phyloP scores from a whole-genome alignment of 805 yeast genomes.

The Suhomyces emberorum region DNA sequence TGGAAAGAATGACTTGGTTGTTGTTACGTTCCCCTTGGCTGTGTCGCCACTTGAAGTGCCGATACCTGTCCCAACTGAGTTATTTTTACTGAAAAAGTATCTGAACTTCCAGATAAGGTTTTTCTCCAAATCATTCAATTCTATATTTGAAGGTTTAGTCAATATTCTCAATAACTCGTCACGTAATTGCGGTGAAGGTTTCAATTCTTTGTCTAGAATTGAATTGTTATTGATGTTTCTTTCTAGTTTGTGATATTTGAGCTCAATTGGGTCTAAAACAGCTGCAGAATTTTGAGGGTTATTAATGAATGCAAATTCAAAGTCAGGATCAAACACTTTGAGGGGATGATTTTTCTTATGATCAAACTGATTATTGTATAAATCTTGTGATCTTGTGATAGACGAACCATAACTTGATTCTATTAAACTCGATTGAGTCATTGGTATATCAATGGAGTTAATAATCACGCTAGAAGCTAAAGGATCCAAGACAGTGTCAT shows the following conservation, averaged over 20 bases:
- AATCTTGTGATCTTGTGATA: neutral
- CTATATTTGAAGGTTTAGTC: slow-evolving; percentile 78
- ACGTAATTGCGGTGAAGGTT: slow-evolving; percentile 82
- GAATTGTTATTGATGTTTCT: slow-evolving; percentile 73
- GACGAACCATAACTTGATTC: neutral
- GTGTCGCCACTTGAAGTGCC: slow-evolving; percentile 10
- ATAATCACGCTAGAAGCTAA: slow-evolving; percentile 29
- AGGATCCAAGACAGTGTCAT: slow-evolving; percentile 13
- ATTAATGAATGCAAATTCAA: slow-evolving; percentile 13
- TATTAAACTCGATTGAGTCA: slow-evolving; percentile 5
- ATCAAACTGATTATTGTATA: neutral
- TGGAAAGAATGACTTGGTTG: slow-evolving; percentile 50
- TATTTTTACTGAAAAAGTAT: slow-evolving; percentile 53
- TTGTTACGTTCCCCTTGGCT: slow-evolving; percentile 45
- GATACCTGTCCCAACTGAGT: slow-evolving; percentile 48
- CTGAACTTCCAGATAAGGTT: slow-evolving; percentile 89
- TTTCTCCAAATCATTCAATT: slow-evolving; percentile 76
- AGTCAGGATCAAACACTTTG: slow-evolving; percentile 47
- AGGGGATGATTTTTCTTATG: neutral
- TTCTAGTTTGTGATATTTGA: slow-evolving; percentile 78
- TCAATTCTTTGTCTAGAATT: slow-evolving; percentile 75
- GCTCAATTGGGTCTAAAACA: slow-evolving; percentile 73
- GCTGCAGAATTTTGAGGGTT: slow-evolving; percentile 19
- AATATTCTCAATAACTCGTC: slow-evolving; percentile 69
- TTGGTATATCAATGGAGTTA: slow-evolving; percentile 32